Evolutionary conservation across 1,284 basidiomycete genomes (phyloP).

Genomic region (Papiliotrema laurentii): DNA sequence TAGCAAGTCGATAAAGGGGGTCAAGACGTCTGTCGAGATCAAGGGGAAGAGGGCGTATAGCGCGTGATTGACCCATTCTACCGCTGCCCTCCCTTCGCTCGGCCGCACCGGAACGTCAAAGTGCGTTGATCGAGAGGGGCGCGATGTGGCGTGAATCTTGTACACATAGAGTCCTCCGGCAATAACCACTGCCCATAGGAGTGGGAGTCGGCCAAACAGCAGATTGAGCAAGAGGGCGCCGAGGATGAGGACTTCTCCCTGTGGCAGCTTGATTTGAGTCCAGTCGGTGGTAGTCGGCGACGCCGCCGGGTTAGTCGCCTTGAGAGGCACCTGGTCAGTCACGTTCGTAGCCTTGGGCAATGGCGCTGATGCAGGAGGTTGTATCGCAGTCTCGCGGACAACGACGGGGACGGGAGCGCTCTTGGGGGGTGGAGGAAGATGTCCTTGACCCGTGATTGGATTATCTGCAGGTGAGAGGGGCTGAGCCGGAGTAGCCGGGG

Average conservation of each 20-base stretch:
- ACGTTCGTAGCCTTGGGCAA: background rate
- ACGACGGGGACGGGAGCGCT: background rate
- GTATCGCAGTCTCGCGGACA: background rate
- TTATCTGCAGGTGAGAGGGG: slow-evolving; percentile 1
- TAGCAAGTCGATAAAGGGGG: slow-evolving; percentile 47
- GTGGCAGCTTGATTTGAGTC: background rate
- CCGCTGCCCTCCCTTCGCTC: slow-evolving; percentile 9
- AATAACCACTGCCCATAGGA: background rate
- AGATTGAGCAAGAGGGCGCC: slow-evolving; percentile 1
- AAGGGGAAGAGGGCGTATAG: slow-evolving; percentile 44
- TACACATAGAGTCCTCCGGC: slow-evolving; percentile 1
- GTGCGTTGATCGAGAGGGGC: background rate
- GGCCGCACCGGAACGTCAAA: background rate
- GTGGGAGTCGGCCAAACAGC: background rate
- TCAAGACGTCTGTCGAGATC: slow-evolving; percentile 46
- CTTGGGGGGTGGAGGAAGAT: background rate
- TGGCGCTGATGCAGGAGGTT: background rate
- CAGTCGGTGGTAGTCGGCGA: background rate
- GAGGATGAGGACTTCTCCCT: background rate
- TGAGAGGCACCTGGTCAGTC: background rate
- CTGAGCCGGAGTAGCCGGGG: slow-evolving; percentile 22
- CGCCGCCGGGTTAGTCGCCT: background rate
- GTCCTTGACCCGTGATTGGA: background rate
- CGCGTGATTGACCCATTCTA: slow-evolving; percentile 38
- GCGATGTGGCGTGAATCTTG: background rate